Base-by-base conservation (phyloP, 31 red algal species). In the Odonthalia washingtoniensis region DNA sequence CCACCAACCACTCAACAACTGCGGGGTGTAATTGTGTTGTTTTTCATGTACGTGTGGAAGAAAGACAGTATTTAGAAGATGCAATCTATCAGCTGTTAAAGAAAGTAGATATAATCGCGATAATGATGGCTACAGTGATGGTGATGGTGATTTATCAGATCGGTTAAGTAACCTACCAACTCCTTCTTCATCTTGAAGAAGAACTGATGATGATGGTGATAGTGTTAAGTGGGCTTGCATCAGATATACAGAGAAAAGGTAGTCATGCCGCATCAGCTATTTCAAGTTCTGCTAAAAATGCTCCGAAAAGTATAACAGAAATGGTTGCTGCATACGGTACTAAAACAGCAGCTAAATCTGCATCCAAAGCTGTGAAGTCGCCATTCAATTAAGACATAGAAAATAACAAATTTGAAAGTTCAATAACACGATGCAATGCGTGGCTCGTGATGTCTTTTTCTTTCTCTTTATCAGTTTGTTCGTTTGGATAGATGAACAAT, bases 11-110 rank as follows among this genome's bases (percentile, higher is more conserved):
- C n/a, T n/a, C n/a, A n/a, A n/a, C n/a, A n/a, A n/a, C n/a, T n/a
- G n/a, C n/a, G n/a, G n/a, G n/a, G n/a, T n/a, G n/a, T n/a, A n/a
- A n/a, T n/a, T n/a, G n/a, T n/a, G n/a, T n/a, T n/a, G n/a, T n/a
- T n/a, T n/a, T n/a, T n/a, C n/a, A n/a, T n/a, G n/a, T n/a, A n/a
- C n/a, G n/a, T n/a, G n/a, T n/a, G n/a, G n/a, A n/a, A n/a, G n/a
- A n/a, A n/a, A n/a, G n/a, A n/a, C n/a, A n/a, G n/a, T n/a, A n/a
- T n/a, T n/a, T n/a, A n/a, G n/a, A n/a, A n/a, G n/a, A n/a, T n/a
- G n/a, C n/a, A 89, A 89, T 75, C 65, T 94, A 18, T 80, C 73
- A 17, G 79, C 92, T 12, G 80, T 81, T 3, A 94, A 94, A 60
- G 45, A 72, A 62, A 80, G 78, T 21, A 70, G 65, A 17, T 70